Evolutionary conservation across 805 yeast species (phyloP), one percentile per base, ranked within the genome.

Genomic region (Suhomyces faveliae): DNA sequence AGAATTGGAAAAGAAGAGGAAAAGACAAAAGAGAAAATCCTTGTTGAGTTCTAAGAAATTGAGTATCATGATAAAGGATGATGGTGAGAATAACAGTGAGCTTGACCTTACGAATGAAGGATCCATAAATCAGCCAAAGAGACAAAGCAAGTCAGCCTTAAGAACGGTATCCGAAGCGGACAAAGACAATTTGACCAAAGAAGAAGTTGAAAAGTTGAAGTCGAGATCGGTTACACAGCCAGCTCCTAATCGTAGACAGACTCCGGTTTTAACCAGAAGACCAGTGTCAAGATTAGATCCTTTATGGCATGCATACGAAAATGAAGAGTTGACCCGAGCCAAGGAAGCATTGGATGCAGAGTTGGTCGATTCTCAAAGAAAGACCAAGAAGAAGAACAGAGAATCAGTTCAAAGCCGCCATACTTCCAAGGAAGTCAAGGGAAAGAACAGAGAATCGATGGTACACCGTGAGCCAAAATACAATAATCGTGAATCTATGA

Each of bases 211-310:
- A 43, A 58, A 63, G 13, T 53, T 71, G 49, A 76, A 77, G 55
- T 67, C 70, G 51, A 67, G 84, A 47, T 70, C 80, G 1, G 76
- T 71, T 1, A 75, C 83, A 6, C 73, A 67, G 51, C 77, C 76
- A 2, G 56, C 52, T 15, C 63, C 68, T 5, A 56, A 56, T 29
- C 53, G 66, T 43, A 63, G 74, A 52, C 59, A 55, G 47, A 62
- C 65, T 44, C 71, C 74, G 29, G 45, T 65, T 35, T 71, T 78
- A 35, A 76, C 81, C 2, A 74, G 83, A 49, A 71, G 81, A 50
- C 85, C 85, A 5, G 76, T 78, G 12, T 79, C 84, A 1, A 72
- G 77, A 51, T 67, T 80, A 44, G 85, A 80, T 60, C 85, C 85
- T 22, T 69, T 81, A 51, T 78, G 77, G 73, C 66, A 66, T 27